A percentile compares a stretch with the other conserved stretches of the same genome.
Evolutionary conservation across 768 basidiomycete species (phyloP).

Genomic region (Hericium rajendrae): DNA sequence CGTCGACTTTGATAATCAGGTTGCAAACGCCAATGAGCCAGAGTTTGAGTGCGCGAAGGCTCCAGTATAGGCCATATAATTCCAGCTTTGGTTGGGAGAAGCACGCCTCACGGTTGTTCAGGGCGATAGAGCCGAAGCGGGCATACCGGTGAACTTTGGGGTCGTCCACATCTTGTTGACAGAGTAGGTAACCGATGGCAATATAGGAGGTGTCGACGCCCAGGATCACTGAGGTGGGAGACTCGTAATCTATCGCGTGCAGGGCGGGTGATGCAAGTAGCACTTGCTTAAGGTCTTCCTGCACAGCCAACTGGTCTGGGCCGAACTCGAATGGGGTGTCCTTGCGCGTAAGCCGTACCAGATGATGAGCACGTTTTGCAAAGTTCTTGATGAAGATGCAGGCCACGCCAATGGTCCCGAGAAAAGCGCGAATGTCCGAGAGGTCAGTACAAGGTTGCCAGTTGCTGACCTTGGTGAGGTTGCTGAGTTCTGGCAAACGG

Average conservation of each 20-base stretch:
- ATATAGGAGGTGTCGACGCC: slow-evolving; percentile 20
- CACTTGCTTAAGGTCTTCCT: slow-evolving; percentile 13
- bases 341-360: slow-evolving; percentile 15
- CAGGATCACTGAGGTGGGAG: slow-evolving; percentile 10
- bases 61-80: slow-evolving; percentile 17
- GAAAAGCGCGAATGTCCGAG: slow-evolving; percentile 18
- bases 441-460: slow-evolving; percentile 15
- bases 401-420: slow-evolving; percentile 16
- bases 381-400: slow-evolving; percentile 17
- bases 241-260: slow-evolving; percentile 14
- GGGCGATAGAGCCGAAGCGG: slow-evolving; percentile 28
- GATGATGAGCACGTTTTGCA: slow-evolving; percentile 10
- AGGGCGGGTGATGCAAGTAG: neutral
- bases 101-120: slow-evolving; percentile 20
- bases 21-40: neutral
- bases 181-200: slow-evolving; percentile 19
- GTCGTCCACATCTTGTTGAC: slow-evolving; percentile 14
- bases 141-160: slow-evolving; percentile 16
- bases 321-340: slow-evolving; percentile 13
- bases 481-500: slow-evolving; percentile 18
- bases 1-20: too few species aligned
- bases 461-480: slow-evolving; percentile 17
- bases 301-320: slow-evolving; percentile 5
- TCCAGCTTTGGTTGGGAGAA: slow-evolving; percentile 21
- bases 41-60: neutral